Base-by-base conservation (phyloP, 176 grass and related monocot genomes). In the Aegilops tauschii region DNA sequence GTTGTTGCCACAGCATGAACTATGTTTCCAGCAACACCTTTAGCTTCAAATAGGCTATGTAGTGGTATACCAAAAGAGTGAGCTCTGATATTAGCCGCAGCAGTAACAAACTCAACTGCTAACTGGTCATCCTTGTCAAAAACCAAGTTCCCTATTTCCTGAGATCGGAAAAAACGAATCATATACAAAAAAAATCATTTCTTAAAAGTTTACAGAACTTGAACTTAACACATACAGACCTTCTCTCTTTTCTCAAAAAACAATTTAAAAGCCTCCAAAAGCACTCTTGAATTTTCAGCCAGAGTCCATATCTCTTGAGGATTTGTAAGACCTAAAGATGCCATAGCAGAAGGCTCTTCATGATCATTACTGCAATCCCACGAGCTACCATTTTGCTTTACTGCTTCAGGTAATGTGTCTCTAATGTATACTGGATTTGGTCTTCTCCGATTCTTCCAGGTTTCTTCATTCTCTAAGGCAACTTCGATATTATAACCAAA, bases 111-210 rank as follows among this genome's bases (percentile, higher is more conserved):
- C 82, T 99, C 97, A 17, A 99, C 92, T 65, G 97, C 94, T 71
- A 99, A 73, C 59, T 99, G 97, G 61, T 99, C 97, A 92, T 99
- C 97, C 76, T 99, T 99, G 83, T 99, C 97, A 84, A 99, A 99
- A 82, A 90, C 80, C 67, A 99, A 85, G 62, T 75, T 93, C 18
- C 97, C 97, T 81, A 97, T 90, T 71, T 99, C 97, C 97, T 99
- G 88, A 37, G 65, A 50, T 72, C 40, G 68, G 13, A 66, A 73
- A 45, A 82, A 16, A 52, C 14, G 3, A 39, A 83, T 58, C 50
- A 61, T 17, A 64, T 73, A 65, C 13, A 89, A 32, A 1, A 30
- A 30, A 30, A 71, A 77, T 17, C 28, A 17, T 17, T 2, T 79
- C 12, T 82, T 16, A 36, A 47, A 45, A 30, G 49, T 20, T 13